Conservation (phyloP, 2,329 filamentous ascomycete genomes). For the Penicillium sp. region DNA sequence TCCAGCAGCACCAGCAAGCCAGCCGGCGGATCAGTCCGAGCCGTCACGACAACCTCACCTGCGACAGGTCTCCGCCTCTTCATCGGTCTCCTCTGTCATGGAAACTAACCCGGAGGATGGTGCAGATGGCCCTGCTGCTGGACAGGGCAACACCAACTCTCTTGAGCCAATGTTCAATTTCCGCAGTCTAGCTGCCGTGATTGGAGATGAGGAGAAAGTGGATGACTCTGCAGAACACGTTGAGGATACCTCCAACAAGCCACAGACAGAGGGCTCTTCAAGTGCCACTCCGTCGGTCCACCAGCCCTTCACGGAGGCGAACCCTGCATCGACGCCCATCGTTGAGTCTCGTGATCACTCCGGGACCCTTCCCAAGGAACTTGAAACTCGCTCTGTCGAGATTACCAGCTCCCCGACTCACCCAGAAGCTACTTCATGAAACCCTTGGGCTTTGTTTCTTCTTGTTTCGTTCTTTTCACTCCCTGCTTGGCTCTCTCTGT, state of each 20-base stretch:
- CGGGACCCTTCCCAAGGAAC: slow-evolving; percentile 27
- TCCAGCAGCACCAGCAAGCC: slow-evolving; percentile 1
- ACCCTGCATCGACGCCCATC: slow-evolving; percentile 6
- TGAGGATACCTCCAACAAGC: slow-evolving; percentile 25
- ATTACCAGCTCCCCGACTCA: slow-evolving; percentile 22
- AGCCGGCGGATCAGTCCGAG: slow-evolving; percentile 32
- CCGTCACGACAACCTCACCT: slow-evolving; percentile 60
- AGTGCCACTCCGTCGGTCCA: slow-evolving; percentile 15
- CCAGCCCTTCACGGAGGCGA: slow-evolving; percentile 9
- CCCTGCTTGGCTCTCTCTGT: slow-evolving; percentile 1
- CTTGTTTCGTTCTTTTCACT: slow-evolving; percentile 2
- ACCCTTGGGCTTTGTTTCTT: neutral
- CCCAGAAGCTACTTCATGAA: slow-evolving; percentile 24
- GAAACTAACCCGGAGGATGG: slow-evolving; percentile 48
- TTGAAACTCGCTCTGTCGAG: slow-evolving; percentile 32
- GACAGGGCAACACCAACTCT: slow-evolving; percentile 42
- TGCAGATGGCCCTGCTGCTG: slow-evolving; percentile 41
- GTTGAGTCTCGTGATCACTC: slow-evolving; percentile 15
- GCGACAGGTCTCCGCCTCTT: slow-evolving; percentile 77
- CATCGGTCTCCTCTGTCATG: slow-evolving; percentile 64
- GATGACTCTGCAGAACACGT: slow-evolving; percentile 31
- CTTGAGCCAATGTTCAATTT: slow-evolving; percentile 86
- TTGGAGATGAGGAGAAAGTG: slow-evolving; percentile 56
- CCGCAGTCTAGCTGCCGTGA: slow-evolving; percentile 72
- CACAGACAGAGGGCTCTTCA: slow-evolving; percentile 21